Evolutionary conservation across 179 eudicot species (phyloP).

Genomic region (Drosera spatulata): DNA sequence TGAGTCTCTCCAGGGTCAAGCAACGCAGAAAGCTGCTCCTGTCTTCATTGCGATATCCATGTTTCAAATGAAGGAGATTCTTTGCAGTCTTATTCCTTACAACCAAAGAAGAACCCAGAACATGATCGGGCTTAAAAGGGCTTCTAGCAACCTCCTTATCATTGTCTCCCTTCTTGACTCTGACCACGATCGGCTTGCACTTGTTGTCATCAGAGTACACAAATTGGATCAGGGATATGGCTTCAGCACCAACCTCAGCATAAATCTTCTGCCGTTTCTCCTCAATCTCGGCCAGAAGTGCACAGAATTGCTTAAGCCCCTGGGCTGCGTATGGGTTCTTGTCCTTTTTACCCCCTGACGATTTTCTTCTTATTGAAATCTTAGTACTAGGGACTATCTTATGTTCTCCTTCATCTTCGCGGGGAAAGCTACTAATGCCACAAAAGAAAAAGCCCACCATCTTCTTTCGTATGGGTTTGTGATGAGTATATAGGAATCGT

Average conservation of each 20-base stretch:
- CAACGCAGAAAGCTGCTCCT: conserved; percentile 12
- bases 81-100: not conserved
- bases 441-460: conserved; percentile 9
- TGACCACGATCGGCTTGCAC: conserved; percentile 38
- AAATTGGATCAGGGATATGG: conserved; percentile 41
- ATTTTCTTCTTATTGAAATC: conserved; percentile 9
- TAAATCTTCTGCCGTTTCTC: conserved; percentile 37
- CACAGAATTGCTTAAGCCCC: conserved; percentile 49
- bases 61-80: not conserved
- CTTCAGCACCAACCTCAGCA: conserved; percentile 27
- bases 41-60: not conserved
- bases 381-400: conserved; percentile 3
- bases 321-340: conserved; percentile 41
- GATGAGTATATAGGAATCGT: no score
- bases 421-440: conserved; percentile 8
- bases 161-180: conserved; percentile 6
- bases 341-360: conserved; percentile 3
- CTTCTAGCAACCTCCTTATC: not conserved
- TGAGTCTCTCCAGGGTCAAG: no score
- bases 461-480: not conserved
- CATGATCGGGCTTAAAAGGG: not conserved
- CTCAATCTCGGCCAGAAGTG: conserved; percentile 47
- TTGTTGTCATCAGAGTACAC: conserved; percentile 19
- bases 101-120: not conserved
- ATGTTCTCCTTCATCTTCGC: conserved; percentile 2